A percentile compares a stretch with the other conserved stretches of the same genome.
These are phyloP conservation scores for Alternaria hordeiaustralica DNA, from an alignment of 2,329 filamentous ascomycete species.

Conservation along the genomic window DNA sequence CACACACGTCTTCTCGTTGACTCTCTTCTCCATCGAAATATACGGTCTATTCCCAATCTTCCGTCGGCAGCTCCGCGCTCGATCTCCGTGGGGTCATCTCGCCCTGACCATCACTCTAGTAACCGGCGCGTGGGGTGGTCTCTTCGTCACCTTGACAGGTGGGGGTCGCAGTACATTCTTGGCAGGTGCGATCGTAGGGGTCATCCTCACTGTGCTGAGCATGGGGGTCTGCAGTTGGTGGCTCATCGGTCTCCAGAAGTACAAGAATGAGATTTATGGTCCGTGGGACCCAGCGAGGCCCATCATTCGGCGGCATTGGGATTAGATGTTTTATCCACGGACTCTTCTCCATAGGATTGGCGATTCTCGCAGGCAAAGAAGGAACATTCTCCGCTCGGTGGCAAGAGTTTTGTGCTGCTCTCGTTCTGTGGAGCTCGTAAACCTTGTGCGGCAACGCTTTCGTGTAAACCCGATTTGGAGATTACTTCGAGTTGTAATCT, in stretches of 20 bases:
- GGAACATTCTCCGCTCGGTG: slow-evolving; percentile 30
- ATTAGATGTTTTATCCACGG: slow-evolving; percentile 41
- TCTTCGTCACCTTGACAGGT: slow-evolving; percentile 66
- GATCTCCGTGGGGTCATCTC: slow-evolving; percentile 82
- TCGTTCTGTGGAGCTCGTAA: slow-evolving; percentile 17
- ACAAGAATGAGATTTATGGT: slow-evolving; percentile 98
- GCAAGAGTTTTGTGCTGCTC: slow-evolving; percentile 31
- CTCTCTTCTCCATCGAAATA: slow-evolving; percentile 95
- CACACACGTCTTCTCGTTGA: slow-evolving; percentile 92
- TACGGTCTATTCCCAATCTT: slow-evolving; percentile 99
- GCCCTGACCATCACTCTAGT: slow-evolving; percentile 77
- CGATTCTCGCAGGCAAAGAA: slow-evolving; percentile 40
- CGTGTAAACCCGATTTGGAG: slow-evolving; percentile 25
- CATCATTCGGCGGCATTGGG: slow-evolving; percentile 74
- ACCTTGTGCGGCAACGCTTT: slow-evolving; percentile 25
- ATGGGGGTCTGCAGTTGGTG: slow-evolving; percentile 98
- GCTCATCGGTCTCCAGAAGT: slow-evolving; percentile 95
- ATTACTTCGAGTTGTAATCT: slow-evolving; percentile 42
- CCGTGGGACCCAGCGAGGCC: slow-evolving; percentile 97
- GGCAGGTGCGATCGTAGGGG: slow-evolving; percentile 77
- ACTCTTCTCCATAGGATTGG: slow-evolving; percentile 21
- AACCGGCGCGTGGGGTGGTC: slow-evolving; percentile 77
- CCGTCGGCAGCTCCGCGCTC: slow-evolving; percentile 81
- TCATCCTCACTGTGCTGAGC: slow-evolving; percentile 74
- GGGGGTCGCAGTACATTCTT: slow-evolving; percentile 65